These are phyloP conservation scores for Phanerochaete carnosa DNA, from an alignment of 768 basidiomycete species.

Conservation along the genomic window DNA sequence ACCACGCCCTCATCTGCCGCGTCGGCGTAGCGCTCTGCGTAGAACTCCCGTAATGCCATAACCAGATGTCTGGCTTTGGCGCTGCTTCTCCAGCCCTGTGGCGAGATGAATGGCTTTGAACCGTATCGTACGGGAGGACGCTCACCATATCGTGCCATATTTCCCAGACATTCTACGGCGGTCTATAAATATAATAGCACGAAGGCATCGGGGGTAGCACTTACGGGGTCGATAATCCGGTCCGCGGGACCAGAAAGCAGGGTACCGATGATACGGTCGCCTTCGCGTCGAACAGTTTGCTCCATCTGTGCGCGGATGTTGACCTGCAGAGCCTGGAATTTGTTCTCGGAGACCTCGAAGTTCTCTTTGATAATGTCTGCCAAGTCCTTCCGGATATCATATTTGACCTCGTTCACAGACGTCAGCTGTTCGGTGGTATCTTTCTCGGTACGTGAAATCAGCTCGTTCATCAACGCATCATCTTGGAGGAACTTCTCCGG, in stretches of 20 bases:
- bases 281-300: slow-evolving; percentile 5
- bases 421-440: background rate
- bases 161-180: slow-evolving; percentile 13
- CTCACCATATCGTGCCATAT: slow-evolving; percentile 19
- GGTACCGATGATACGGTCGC: slow-evolving; percentile 19
- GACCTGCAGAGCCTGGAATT: slow-evolving; percentile 6
- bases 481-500: slow-evolving; percentile 3
- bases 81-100: slow-evolving; percentile 20
- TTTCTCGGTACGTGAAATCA: background rate
- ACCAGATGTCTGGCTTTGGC: slow-evolving; percentile 22
- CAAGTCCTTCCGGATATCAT: background rate
- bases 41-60: slow-evolving; percentile 20
- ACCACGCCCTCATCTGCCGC: background rate
- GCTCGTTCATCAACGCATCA: slow-evolving; percentile 10
- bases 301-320: slow-evolving; percentile 1
- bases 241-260: slow-evolving; percentile 17
- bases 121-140: background rate
- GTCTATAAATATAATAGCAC: background rate
- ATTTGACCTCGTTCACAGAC: background rate
- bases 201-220: background rate
- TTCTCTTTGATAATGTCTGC: slow-evolving; percentile 2
- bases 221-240: slow-evolving; percentile 15
- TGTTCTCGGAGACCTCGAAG: background rate
- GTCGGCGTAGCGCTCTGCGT: background rate
- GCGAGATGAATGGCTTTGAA: background rate